Evolutionary conservation across 306 rosid genomes (phyloP), one percentile per base, ranked within the genome.

Genomic region (Castanopsis chinensis): DNA sequence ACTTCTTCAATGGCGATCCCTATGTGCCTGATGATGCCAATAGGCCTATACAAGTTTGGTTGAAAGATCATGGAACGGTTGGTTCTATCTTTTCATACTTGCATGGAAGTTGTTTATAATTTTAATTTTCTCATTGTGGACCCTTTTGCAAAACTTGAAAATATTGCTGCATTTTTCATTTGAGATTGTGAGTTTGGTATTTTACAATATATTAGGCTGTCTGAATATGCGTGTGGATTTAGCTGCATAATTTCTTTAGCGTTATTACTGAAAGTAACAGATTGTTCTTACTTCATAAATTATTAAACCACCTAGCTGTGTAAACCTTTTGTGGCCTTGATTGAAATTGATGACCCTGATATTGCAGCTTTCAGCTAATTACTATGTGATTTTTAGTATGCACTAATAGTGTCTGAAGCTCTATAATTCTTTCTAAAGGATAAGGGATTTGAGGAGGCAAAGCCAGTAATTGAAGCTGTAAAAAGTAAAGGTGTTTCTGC

Each of bases 1-100:
- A 94, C 80, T 88, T 92, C 87, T 73, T 92, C 0, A 21, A 37
- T 37, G 45, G 91, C 11, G 97, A 94, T 7, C 97, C 97, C 51
- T 90, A 2, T 69, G 74, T 33, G 17, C 81, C 86, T 15, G 81
- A 78, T 27, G 79, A 83, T 74, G 43, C 85, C 56, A 6, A 32
- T 58, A 79, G 85, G 78, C 84, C 93, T 7, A 0, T 89, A 3
- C 61, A 43, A 35, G 86, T 19, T 63, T 92, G 97, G 96, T 0
- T 89, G 59, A 82, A 89, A 81, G 88, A 86, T 78, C 96, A 92
- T 81, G 84, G 79, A 68, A 14, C 63, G 88, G 98, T 94, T 71
- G 35, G 96, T 87, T 80, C 80, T 78, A 32, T 76, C n/a, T 69
- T 35, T 77, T 69, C n/a, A 73, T 73, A 41, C 52, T 23, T 55